phyloP scores from a whole-genome alignment of 1,284 basidiomycete species.

The Rhodofomes roseus region DNA sequence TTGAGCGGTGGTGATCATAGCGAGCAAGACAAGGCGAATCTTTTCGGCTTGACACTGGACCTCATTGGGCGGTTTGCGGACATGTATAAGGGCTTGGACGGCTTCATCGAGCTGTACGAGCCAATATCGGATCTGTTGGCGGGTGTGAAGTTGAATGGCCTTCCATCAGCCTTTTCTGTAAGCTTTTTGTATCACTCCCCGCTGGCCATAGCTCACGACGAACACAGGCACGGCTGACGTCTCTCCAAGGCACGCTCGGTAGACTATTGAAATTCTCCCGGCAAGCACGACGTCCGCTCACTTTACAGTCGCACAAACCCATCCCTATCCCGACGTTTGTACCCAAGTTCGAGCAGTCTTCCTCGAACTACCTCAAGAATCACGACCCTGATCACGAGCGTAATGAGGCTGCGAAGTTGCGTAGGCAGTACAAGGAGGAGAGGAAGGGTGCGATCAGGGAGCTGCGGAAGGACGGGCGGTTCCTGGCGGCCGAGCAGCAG shows the following conservation, averaged over 20 bases:
- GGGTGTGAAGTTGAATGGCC: slow-evolving; percentile 43
- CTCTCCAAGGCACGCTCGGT: slow-evolving; percentile 34
- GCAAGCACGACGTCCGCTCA: slow-evolving; percentile 75
- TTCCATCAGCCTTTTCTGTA: slow-evolving; percentile 58
- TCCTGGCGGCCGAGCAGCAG: slow-evolving; percentile 87
- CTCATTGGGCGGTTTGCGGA: slow-evolving; percentile 69
- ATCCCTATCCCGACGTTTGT: slow-evolving; percentile 93
- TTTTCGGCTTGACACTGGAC: slow-evolving; percentile 59
- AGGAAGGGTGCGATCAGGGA: slow-evolving; percentile 96
- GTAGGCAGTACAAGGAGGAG: slow-evolving; percentile 92
- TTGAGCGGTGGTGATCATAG: slow-evolving; percentile 32
- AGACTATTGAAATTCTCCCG: slow-evolving; percentile 74
- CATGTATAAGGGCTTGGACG: slow-evolving; percentile 74
- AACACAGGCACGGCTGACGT: slow-evolving; percentile 18
- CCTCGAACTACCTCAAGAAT: slow-evolving; percentile 75
- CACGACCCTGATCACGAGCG: slow-evolving; percentile 94
- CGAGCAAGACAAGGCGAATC: slow-evolving; percentile 66
- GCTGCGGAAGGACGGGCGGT: slow-evolving; percentile 91
- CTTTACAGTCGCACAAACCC: slow-evolving; percentile 92
- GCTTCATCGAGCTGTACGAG: slow-evolving; percentile 81
- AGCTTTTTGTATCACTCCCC: slow-evolving; percentile 15
- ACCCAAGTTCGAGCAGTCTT: slow-evolving; percentile 89
- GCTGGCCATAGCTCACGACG: background rate
- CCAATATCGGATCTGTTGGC: slow-evolving; percentile 64
- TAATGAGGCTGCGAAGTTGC: slow-evolving; percentile 84